Evolutionary conservation across 1,139 yeast species (phyloP).

Genomic region (Diutina ranongensis): DNA sequence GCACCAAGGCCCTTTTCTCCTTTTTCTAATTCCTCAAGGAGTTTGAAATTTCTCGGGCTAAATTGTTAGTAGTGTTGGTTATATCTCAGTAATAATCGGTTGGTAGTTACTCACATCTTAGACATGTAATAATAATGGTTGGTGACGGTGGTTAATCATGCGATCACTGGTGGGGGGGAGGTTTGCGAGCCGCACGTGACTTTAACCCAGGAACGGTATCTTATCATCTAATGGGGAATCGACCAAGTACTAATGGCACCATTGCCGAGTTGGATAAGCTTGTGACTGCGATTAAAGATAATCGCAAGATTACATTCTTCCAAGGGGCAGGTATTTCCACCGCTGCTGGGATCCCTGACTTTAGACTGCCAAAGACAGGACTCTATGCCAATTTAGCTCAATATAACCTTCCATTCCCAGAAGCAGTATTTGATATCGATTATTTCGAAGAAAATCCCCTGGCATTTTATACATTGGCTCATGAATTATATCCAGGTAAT

Average conservation of each 20-base stretch:
- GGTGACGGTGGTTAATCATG: neutral
- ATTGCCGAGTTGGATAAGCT: slow-evolving; percentile 5
- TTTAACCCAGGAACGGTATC: neutral
- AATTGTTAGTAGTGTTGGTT: slow-evolving; percentile 9
- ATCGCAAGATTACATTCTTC: slow-evolving; percentile 31
- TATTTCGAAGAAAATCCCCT: slow-evolving; percentile 64
- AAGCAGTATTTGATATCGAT: slow-evolving; percentile 88
- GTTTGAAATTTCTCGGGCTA: slow-evolving; percentile 88
- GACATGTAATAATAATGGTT: neutral
- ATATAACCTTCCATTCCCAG: slow-evolving; percentile 78
- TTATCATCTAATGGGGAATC: neutral
- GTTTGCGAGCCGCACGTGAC: no score
- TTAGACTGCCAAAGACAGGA: slow-evolving; percentile 86
- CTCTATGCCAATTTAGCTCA: slow-evolving; percentile 70
- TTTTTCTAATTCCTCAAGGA: slow-evolving; percentile 90
- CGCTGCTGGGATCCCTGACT: slow-evolving; percentile 89
- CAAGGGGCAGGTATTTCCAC: slow-evolving; percentile 95
- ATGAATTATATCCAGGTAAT: slow-evolving; percentile 80
- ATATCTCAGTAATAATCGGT: no score
- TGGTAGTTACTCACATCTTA: slow-evolving; percentile 6
- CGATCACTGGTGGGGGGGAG: neutral
- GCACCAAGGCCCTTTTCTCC: slow-evolving; percentile 98
- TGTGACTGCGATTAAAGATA: slow-evolving; percentile 8
- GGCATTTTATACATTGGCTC: slow-evolving; percentile 77
- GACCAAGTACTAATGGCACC: neutral